phyloP scores from a whole-genome alignment of 164 flowering plant genomes.

The Vitis labrusca region DNA sequence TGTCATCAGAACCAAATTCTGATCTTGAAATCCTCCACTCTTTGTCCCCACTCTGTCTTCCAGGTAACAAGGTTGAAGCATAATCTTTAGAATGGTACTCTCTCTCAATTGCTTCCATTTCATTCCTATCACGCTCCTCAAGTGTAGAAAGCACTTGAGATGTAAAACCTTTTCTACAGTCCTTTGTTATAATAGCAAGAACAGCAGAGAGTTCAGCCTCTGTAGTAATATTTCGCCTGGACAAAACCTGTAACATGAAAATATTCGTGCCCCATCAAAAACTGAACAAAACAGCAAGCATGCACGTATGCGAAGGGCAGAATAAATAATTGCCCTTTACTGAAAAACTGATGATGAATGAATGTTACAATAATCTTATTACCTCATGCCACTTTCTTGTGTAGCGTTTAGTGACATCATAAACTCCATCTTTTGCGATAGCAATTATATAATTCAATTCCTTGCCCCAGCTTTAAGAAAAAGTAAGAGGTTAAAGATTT shows the following conservation, averaged over 20 bases:
- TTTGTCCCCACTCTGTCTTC: conserved; percentile 89
- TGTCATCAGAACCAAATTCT: conserved; percentile 56
- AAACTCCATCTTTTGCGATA: conserved; percentile 81
- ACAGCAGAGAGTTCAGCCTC: conserved; percentile 50
- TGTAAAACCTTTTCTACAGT: conserved; percentile 49
- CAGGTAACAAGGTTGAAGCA: conserved; percentile 66
- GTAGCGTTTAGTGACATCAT: conserved; percentile 95
- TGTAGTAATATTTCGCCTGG: conserved; percentile 61
- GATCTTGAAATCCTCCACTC: conserved; percentile 87
- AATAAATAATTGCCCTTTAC: background rate
- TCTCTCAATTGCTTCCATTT: conserved; percentile 59
- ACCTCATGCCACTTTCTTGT: conserved; percentile 99
- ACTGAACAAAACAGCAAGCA: background rate
- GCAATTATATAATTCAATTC: conserved; percentile 77
- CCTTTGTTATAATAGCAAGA: conserved; percentile 59
- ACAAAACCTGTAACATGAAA: conserved; percentile 56
- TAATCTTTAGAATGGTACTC: conserved; percentile 45
- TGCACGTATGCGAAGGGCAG: background rate
- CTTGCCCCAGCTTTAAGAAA: conserved; percentile 70
- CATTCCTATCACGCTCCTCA: conserved; percentile 62
- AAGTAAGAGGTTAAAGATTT: conserved; percentile 8
- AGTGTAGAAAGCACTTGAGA: conserved; percentile 46
- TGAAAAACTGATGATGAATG: background rate
- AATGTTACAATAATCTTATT: conserved; percentile 7
- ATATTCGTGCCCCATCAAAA: background rate